These are phyloP conservation scores for Psophocarpus tetragonolobus DNA, from an alignment of 306 rosid genomes.

Conservation along the genomic window DNA sequence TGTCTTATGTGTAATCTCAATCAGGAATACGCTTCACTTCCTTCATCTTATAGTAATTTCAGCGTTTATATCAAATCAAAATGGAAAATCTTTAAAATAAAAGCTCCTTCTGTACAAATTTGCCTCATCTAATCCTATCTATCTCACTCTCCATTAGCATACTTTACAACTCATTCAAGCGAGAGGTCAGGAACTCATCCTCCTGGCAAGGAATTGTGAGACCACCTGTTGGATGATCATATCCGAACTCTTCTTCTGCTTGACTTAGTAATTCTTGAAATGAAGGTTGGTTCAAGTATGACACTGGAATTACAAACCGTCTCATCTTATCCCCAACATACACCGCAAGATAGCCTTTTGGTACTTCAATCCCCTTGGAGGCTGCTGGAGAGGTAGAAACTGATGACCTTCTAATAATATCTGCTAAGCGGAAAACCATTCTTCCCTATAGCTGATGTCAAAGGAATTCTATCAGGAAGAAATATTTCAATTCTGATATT, in stretches of 20 bases:
- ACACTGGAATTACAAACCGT: not conserved
- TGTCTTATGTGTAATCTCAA: too few species aligned
- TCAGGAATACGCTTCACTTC: too few species aligned
- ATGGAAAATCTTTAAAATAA: too few species aligned
- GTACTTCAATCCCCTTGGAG: not conserved
- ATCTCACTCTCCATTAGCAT: not conserved
- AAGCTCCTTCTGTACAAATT: conserved; percentile 1
- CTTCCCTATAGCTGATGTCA: too few species aligned
- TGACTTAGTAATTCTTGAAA: not conserved
- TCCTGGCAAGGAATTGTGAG: not conserved
- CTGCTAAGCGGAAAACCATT: too few species aligned
- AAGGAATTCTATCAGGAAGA: too few species aligned
- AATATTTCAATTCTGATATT: too few species aligned
- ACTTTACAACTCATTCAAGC: not conserved
- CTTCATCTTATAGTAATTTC: too few species aligned
- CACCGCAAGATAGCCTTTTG: not conserved
- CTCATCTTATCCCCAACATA: not conserved
- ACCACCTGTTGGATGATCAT: not conserved
- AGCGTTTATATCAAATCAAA: too few species aligned
- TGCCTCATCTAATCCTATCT: not conserved
- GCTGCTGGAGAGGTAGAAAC: too few species aligned
- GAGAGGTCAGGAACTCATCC: not conserved
- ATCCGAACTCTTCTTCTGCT: not conserved
- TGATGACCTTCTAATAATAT: too few species aligned
- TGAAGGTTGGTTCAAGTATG: not conserved